Evolutionary conservation across 2,329 filamentous ascomycete genomes (phyloP), one percentile per base, ranked within the genome.

Genomic region (Penicillium sp.): DNA sequence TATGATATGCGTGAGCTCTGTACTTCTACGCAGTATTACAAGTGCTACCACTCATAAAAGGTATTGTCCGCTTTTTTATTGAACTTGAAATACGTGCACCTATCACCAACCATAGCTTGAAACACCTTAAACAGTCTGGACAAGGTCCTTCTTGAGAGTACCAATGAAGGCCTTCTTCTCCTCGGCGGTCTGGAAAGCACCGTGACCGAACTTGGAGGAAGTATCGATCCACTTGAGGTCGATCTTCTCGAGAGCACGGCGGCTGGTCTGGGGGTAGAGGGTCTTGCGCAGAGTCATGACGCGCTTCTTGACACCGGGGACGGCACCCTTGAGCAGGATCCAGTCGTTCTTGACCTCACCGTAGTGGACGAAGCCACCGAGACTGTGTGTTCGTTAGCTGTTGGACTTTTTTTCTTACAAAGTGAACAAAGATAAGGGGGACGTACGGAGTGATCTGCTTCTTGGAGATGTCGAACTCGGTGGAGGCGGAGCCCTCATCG

Each of bases 161-260:
- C 94, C 94, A 81, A 96, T 79, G 85, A 90, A 94, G 77, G 90
- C 86, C 82, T 89, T 90, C 91, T 99, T 99, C 89, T 99, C 94
- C 74, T 89, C 88, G 66, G 88, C 83, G 63, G 94, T 99, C 85
- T 99, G 94, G 90, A 95, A 99, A 73, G 91, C 93, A 86, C 94
- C 94, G 84, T 99, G 94, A 80, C 94, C 94, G 80, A 99, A 99
- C 85, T 99, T 95, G 82, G 92, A 96, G 60, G 92, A 96, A 71
- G 94, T 99, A 75, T 99, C 94, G 88, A 99, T 99, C 94, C 94
- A 99, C 83, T 99, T 99, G 83, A 99, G 89, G 75, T 93, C 90
- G 78, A 97, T 89, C 90, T 99, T 97, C 88, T 99, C 94, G 74
- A 96, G 85, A 52, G 94, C 90, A 78, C 88, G 91, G 76, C 94